phyloP scores from a whole-genome alignment of 768 basidiomycete genomes.

The Russula olivacea region DNA sequence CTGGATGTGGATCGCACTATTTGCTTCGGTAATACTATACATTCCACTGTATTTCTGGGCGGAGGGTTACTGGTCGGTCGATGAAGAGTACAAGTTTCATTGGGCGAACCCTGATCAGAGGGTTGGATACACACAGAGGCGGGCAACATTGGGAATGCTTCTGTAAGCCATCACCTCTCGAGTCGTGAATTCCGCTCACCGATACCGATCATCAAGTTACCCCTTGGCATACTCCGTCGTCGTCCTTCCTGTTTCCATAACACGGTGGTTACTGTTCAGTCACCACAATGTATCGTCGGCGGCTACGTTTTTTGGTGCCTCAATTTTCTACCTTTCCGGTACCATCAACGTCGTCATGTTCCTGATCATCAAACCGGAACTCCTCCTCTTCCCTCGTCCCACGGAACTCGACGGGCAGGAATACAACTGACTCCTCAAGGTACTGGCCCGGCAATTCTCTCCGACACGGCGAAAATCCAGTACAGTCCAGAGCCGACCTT shows the following conservation, averaged over 20 bases:
- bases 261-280: background rate
- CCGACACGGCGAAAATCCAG: background rate
- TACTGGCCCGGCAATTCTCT: background rate
- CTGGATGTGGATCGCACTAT: slow-evolving; percentile 36
- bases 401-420: too few relatives aligned
- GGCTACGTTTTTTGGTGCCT: slow-evolving; percentile 32
- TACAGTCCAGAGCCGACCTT: background rate
- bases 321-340: slow-evolving; percentile 26
- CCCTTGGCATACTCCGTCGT: background rate
- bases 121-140: slow-evolving; percentile 5
- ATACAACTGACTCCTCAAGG: background rate
- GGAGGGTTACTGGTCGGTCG: slow-evolving; percentile 23
- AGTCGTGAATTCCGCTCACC: background rate
- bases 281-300: slow-evolving; percentile 32
- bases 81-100: slow-evolving; percentile 34
- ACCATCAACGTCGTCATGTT: slow-evolving; percentile 10
- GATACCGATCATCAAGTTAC: background rate
- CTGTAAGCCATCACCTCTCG: slow-evolving; percentile 26
- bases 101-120: slow-evolving; percentile 10
- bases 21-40: slow-evolving; percentile 19
- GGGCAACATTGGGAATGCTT: slow-evolving; percentile 24
- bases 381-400: slow-evolving; percentile 31
- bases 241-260: background rate
- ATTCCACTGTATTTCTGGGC: slow-evolving; percentile 29
- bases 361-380: slow-evolving; percentile 19